These are phyloP conservation scores for Plasmopara viticola DNA, from an alignment of 352 stramenopile genomes.

Conservation along the genomic window DNA sequence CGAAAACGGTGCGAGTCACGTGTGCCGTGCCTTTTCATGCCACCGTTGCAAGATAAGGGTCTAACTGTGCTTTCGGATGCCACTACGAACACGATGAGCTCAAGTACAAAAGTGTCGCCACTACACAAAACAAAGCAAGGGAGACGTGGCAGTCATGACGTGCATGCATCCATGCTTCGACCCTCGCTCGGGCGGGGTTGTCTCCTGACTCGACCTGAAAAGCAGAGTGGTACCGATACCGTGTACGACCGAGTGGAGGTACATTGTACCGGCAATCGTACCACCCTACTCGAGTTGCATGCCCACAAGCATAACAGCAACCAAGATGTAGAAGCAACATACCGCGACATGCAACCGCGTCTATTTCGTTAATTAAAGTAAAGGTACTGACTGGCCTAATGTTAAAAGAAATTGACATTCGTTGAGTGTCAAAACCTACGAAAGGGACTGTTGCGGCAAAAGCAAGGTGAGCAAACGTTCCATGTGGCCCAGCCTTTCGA, in stretches of 20 bases:
- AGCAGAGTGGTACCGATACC: conserved; percentile 16
- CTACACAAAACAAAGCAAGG: conserved; percentile 7
- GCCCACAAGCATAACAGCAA: conserved; percentile 11
- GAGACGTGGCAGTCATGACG: conserved; percentile 10
- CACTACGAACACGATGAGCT: conserved; percentile 1
- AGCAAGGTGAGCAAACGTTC: conserved; percentile 40
- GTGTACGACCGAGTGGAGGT: conserved; percentile 25
- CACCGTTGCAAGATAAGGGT: conserved; percentile 11
- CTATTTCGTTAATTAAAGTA: conserved; percentile 24
- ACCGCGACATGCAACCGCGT: conserved; percentile 31
- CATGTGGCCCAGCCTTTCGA: conserved; percentile 35
- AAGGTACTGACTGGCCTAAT: conserved; percentile 10
- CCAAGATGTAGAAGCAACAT: conserved; percentile 11
- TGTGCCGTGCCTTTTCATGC: conserved; percentile 12
- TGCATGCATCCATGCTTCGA: too few relatives aligned
- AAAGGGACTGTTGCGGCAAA: conserved; percentile 22
- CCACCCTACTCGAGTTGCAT: conserved; percentile 8
- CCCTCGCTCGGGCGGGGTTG: too few relatives aligned
- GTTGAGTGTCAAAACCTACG: conserved; percentile 6
- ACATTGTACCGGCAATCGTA: conserved; percentile 6
- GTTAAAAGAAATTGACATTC: conserved; percentile 9
- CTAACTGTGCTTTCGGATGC: not conserved
- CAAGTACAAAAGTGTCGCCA: conserved; percentile 7
- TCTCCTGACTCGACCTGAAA: not conserved
- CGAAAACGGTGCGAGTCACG: not conserved